A percentile compares a stretch with the other conserved stretches of the same genome.
Evolutionary conservation across 495 filamentous ascomycete genomes (phyloP).

Genomic region (Penicillium soppii): DNA sequence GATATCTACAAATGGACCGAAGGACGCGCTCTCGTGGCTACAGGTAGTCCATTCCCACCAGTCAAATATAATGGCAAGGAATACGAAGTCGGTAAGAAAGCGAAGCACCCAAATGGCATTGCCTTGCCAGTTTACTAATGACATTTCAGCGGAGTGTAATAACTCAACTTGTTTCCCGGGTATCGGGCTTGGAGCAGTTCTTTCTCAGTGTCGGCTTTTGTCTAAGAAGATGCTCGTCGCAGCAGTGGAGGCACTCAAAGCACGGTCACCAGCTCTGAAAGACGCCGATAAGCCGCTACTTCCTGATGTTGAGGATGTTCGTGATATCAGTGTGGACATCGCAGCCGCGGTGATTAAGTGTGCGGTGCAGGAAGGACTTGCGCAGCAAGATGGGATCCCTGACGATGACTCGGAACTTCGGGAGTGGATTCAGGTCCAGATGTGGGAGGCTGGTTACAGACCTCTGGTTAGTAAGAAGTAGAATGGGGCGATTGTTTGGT

Average conservation of each 20-base stretch:
- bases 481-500: not conserved
- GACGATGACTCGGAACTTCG: conserved; percentile 56
- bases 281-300: conserved; percentile 59
- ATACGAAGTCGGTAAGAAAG: conserved; percentile 59
- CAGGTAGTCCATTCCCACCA: conserved; percentile 79
- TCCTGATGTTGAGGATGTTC: conserved; percentile 73
- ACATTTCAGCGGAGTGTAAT: conserved; percentile 72
- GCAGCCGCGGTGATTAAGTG: conserved; percentile 75
- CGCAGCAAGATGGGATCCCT: conserved; percentile 47
- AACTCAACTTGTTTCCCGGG: conserved; percentile 86
- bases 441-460: conserved; percentile 82
- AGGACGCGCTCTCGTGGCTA: conserved; percentile 78
- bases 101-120: not conserved
- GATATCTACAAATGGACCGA: conserved; percentile 79
- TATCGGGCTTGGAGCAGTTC: conserved; percentile 77
- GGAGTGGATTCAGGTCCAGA: conserved; percentile 84
- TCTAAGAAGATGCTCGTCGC: conserved; percentile 81
- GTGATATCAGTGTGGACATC: conserved; percentile 74
- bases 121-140: not conserved
- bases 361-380: conserved; percentile 67
- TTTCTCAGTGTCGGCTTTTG: conserved; percentile 60
- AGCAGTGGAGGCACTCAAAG: conserved; percentile 70
- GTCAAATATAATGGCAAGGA: conserved; percentile 65
- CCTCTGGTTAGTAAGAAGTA: conserved; percentile 41
- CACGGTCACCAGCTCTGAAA: conserved; percentile 65